Conservation (phyloP, 176 grass and related monocot species). For the Aechmea fasciata region DNA sequence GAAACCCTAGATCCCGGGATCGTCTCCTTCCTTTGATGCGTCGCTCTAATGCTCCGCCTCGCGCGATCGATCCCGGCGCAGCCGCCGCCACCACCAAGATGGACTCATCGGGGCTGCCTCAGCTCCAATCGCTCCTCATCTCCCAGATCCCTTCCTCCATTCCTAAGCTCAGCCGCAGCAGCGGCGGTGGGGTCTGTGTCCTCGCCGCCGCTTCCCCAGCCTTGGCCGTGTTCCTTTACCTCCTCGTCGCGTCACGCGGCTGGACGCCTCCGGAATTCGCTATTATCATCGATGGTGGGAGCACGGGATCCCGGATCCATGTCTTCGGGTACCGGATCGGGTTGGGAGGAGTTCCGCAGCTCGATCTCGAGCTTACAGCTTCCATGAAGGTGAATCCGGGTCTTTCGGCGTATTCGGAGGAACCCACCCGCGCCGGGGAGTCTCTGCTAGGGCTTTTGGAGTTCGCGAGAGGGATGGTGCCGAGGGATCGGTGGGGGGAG, state of each 20-base stretch:
- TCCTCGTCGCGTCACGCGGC: conserved; percentile 1
- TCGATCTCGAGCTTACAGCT: conserved; percentile 37
- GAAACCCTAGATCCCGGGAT: conserved; percentile 1
- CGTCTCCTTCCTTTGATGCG: conserved; percentile 34
- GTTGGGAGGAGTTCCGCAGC: conserved; percentile 5
- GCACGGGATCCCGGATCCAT: conserved; percentile 71
- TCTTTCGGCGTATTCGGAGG: conserved; percentile 43
- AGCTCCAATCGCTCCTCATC: background rate
- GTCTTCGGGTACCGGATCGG: conserved; percentile 37
- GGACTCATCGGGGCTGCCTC: conserved; percentile 13
- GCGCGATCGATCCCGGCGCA: conserved; percentile 6
- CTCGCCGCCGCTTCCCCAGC: background rate
- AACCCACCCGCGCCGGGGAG: conserved; percentile 42
- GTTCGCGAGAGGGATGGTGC: conserved; percentile 45
- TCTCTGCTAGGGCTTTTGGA: conserved; percentile 61
- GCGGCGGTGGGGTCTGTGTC: conserved; percentile 19
- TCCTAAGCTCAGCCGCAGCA: background rate
- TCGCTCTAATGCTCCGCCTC: conserved; percentile 32
- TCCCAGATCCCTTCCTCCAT: background rate
- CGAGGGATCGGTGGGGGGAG: conserved; percentile 28
- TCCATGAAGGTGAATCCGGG: conserved; percentile 56
- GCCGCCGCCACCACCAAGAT: conserved; percentile 22
- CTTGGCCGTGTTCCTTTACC: conserved; percentile 19
- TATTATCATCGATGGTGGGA: conserved; percentile 72
- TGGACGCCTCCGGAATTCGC: conserved; percentile 24